Evolutionary conservation across 768 basidiomycete species (phyloP).

Genomic region (Hypholoma sublateritium): DNA sequence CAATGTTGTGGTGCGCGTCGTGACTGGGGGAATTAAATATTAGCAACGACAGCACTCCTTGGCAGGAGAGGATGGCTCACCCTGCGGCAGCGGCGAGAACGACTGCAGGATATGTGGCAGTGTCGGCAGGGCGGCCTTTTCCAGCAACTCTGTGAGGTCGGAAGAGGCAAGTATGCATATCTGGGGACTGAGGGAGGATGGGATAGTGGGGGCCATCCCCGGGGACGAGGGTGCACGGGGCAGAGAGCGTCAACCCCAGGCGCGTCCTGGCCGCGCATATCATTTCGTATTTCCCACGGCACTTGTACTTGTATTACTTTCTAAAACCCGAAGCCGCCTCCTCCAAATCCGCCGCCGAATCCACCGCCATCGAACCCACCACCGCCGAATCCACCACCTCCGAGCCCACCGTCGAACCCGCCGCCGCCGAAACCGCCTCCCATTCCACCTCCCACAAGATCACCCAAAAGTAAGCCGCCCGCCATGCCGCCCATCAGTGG

Average conservation of each 20-base stretch:
- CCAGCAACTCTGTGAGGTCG: slow-evolving; percentile 65
- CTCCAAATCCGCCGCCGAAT: slow-evolving; percentile 10
- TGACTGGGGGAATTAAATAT: slow-evolving; percentile 48
- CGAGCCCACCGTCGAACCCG: slow-evolving; percentile 17
- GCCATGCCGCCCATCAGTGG: slow-evolving; percentile 46
- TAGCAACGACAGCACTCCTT: background rate
- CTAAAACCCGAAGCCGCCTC: slow-evolving; percentile 21
- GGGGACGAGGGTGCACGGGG: background rate
- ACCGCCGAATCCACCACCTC: slow-evolving; percentile 21
- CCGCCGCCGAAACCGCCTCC: slow-evolving; percentile 29
- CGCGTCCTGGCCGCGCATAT: slow-evolving; percentile 3
- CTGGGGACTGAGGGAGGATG: slow-evolving; percentile 79
- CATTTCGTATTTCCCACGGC: slow-evolving; percentile 15
- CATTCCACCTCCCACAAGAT: slow-evolving; percentile 32
- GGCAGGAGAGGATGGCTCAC: slow-evolving; percentile 34
- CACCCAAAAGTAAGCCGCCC: slow-evolving; percentile 51
- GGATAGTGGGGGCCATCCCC: slow-evolving; percentile 53
- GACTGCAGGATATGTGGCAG: slow-evolving; percentile 78
- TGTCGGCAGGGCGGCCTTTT: slow-evolving; percentile 60
- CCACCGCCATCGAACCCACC: slow-evolving; percentile 23
- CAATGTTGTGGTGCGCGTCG: slow-evolving; percentile 73
- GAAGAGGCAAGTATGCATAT: slow-evolving; percentile 71
- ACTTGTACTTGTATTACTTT: background rate
- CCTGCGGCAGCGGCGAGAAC: slow-evolving; percentile 81
- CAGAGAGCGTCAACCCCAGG: background rate